These are phyloP conservation scores for Luffa acutangula DNA, from an alignment of 306 rosid species.

Conservation along the genomic window DNA sequence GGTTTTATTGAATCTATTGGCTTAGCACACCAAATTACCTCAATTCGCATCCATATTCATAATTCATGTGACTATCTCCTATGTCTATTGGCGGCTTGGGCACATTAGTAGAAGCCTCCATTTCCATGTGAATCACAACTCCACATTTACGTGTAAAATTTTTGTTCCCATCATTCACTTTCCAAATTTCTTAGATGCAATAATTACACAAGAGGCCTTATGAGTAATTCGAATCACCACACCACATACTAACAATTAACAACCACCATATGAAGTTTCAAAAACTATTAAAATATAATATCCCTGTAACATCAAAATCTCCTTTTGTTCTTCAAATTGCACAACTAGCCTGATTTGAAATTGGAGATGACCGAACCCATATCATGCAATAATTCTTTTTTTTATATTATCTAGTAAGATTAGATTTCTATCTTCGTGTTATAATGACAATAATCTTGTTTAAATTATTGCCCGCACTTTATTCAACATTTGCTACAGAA, in stretches of 20 bases:
- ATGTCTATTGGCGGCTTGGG: too few relatives aligned
- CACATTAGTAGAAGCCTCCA: neutral
- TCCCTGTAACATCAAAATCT: neutral
- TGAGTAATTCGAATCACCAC: neutral
- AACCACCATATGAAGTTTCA: neutral
- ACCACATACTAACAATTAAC: neutral
- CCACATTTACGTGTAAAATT: too few relatives aligned
- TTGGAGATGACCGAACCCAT: neutral
- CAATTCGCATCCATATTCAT: neutral
- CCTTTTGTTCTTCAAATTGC: neutral
- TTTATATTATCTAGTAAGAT: neutral
- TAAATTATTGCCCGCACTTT: neutral
- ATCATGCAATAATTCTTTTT: neutral
- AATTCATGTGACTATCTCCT: neutral
- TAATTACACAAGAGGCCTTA: neutral
- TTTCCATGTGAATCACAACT: neutral
- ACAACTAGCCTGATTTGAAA: neutral
- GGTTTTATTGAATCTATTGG: too few relatives aligned
- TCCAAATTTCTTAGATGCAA: neutral
- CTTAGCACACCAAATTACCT: neutral
- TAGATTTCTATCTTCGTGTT: neutral
- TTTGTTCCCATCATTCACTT: neutral
- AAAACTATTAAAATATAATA: neutral
- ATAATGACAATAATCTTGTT: neutral
- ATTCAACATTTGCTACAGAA: neutral